phyloP scores from a whole-genome alignment of 345 rosid genomes.

The Eucalyptus decipiens region DNA sequence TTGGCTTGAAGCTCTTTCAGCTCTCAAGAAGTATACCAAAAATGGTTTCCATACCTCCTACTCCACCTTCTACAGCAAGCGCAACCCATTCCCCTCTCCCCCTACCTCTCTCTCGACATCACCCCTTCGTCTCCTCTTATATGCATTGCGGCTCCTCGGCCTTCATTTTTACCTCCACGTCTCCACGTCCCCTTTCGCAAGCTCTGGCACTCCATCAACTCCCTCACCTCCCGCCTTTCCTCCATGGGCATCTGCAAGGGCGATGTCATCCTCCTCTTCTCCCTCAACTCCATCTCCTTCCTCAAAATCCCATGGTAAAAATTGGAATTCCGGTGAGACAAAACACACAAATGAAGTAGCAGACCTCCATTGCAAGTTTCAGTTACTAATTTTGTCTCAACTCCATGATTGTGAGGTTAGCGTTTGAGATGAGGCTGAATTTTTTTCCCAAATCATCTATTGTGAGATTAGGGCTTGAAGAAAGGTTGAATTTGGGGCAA shows the following conservation, averaged over 20 bases:
- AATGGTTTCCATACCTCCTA: background rate
- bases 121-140: background rate
- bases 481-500: too few relatives aligned
- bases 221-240: background rate
- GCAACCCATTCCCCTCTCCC: background rate
- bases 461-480: too few relatives aligned
- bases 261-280: background rate
- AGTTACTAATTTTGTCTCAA: too few relatives aligned
- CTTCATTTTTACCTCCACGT: background rate
- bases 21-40: background rate
- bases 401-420: too few relatives aligned
- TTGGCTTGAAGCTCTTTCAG: background rate
- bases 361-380: too few relatives aligned
- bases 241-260: rapidly evolving
- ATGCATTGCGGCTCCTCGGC: background rate
- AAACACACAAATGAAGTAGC: background rate
- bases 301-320: background rate
- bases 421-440: too few relatives aligned
- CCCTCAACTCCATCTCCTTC: background rate
- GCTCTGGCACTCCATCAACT: background rate
- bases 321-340: background rate
- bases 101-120: background rate
- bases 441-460: too few relatives aligned
- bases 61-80: background rate
- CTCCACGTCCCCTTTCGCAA: rapidly evolving